Evolutionary conservation across 2,329 filamentous ascomycete genomes (phyloP), one percentile per base, ranked within the genome.

Genomic region (Coleophoma eucalyptorum): DNA sequence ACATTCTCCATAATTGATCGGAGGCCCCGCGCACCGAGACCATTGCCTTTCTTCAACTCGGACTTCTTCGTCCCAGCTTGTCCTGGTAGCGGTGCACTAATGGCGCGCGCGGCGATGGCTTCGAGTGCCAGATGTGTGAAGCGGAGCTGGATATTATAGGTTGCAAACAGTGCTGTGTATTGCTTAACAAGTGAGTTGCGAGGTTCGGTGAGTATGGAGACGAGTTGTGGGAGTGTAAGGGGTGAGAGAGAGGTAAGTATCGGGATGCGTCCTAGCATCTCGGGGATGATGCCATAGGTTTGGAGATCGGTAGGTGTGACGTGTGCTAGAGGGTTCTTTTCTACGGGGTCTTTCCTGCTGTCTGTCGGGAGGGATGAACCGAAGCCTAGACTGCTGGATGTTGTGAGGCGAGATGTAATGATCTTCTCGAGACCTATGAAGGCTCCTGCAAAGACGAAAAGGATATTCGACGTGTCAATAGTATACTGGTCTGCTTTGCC

Each of bases 371-470:
- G 71, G 40, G 76, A 75, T 42, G 74, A 76, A 74, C 92, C 92
- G 62, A 99, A 99, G 1, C 94, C 94, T 59, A 99, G 93, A 3
- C 89, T 88, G 0, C 81, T 80, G 11, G 84, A 83, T 63, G 88
- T 90, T 12, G 90, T 87, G 42, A 97, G 86, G n/a, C 94, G 85
- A 52, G 91, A 87, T 53, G 96, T 76, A 45, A 99, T 82, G 33
- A 87, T 80, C 66, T 95, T 96, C 63, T 97, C 90, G 1, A 97
- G 76, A 2, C 92, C 93, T 34, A 95, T 89, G 65, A 99, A 99
- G 16, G 94, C 94, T 16, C 94, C 94, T 12, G 92, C 95, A 67
- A 94, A 96, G 40, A 99, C 91, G 71, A 99, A 99, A 26, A 99
- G 80, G 53, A 99, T 97, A 61, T 97, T 97, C 57, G 91, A 92